Percentiles rank a stretch among this genome's conserved stretches.
These are phyloP conservation scores for Nectriaceae sp. DNA, from an alignment of 2,329 filamentous ascomycete genomes.

Conservation along the genomic window DNA sequence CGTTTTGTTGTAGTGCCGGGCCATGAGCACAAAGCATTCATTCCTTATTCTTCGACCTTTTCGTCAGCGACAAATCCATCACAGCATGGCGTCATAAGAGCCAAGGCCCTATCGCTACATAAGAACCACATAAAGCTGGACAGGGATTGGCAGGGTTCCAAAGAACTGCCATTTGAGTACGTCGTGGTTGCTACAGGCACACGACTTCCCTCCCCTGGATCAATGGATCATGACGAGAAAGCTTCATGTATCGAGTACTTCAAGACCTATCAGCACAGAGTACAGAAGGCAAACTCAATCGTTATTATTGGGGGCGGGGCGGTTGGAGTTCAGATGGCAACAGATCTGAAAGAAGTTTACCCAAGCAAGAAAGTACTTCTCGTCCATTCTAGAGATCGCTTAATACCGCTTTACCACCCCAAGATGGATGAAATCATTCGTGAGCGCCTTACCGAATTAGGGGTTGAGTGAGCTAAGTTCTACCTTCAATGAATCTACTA, in stretches of 20 bases:
- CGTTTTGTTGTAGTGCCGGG: slow-evolving; percentile 45
- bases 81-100: slow-evolving; percentile 20
- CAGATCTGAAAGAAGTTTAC: slow-evolving; percentile 26
- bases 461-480: slow-evolving; percentile 21
- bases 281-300: slow-evolving; percentile 22
- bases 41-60: slow-evolving; percentile 43
- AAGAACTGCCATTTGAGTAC: slow-evolving; percentile 24
- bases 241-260: slow-evolving; percentile 22
- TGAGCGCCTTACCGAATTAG: slow-evolving; percentile 21
- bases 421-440: slow-evolving; percentile 26
- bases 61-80: slow-evolving; percentile 17
- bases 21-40: slow-evolving; percentile 49
- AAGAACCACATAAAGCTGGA: slow-evolving; percentile 24
- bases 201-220: slow-evolving; percentile 22
- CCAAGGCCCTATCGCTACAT: slow-evolving; percentile 16
- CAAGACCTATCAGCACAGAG: slow-evolving; percentile 18
- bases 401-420: slow-evolving; percentile 27
- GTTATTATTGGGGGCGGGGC: slow-evolving; percentile 28
- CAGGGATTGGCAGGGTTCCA: slow-evolving; percentile 24
- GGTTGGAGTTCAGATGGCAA: slow-evolving; percentile 28
- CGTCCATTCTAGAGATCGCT: slow-evolving; percentile 23
- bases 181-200: slow-evolving; percentile 25
- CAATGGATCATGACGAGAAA: slow-evolving; percentile 26
- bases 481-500: too few species aligned
- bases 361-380: slow-evolving; percentile 24